Percentiles rank a stretch among this genome's conserved stretches.
Conservation (phyloP, 2,329 filamentous ascomycete genomes). For the Chaetomium olivaceum region DNA sequence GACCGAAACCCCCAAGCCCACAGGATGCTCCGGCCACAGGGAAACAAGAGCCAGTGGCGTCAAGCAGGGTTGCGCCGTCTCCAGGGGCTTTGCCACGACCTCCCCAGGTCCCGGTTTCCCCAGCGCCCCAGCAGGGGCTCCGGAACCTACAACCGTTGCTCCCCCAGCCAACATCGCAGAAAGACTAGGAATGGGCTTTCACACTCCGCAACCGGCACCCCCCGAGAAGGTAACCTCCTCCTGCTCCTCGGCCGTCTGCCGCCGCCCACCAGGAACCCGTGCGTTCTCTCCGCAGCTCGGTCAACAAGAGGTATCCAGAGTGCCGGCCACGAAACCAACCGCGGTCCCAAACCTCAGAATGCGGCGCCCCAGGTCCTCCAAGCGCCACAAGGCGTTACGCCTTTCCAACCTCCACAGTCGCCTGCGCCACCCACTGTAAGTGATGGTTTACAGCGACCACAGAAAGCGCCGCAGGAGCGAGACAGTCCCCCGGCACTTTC, state of each 20-base stretch:
- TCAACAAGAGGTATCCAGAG: conserved; percentile 16
- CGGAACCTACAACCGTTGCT: conserved; percentile 32
- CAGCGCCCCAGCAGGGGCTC: conserved; percentile 29
- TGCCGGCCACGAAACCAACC: conserved; percentile 8
- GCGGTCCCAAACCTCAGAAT: conserved; percentile 25
- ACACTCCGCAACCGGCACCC: conserved; percentile 12
- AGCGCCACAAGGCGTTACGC: conserved; percentile 41
- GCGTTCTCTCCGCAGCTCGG: conserved; percentile 23
- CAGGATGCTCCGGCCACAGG: conserved; percentile 12
- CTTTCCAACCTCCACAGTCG: conserved; percentile 36
- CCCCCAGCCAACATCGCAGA: conserved; percentile 25
- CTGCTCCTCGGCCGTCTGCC: conserved; percentile 18
- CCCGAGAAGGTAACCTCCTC: conserved; percentile 11
- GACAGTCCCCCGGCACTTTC: conserved; percentile 33
- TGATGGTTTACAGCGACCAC: conserved; percentile 40
- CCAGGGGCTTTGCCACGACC: conserved; percentile 21
- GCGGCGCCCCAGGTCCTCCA: conserved; percentile 41
- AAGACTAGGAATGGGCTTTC: conserved; percentile 20
- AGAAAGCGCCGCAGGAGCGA: conserved; percentile 37
- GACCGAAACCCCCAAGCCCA: conserved; percentile 10
- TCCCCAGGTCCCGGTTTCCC: conserved; percentile 17
- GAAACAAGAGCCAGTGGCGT: conserved; percentile 9
- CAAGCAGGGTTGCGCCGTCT: conserved; percentile 24
- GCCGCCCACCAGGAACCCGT: conserved; percentile 21
- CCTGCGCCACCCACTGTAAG: conserved; percentile 33